Evolutionary conservation across 2,329 filamentous ascomycete species (phyloP).

Genomic region (Aspergillus felis): DNA sequence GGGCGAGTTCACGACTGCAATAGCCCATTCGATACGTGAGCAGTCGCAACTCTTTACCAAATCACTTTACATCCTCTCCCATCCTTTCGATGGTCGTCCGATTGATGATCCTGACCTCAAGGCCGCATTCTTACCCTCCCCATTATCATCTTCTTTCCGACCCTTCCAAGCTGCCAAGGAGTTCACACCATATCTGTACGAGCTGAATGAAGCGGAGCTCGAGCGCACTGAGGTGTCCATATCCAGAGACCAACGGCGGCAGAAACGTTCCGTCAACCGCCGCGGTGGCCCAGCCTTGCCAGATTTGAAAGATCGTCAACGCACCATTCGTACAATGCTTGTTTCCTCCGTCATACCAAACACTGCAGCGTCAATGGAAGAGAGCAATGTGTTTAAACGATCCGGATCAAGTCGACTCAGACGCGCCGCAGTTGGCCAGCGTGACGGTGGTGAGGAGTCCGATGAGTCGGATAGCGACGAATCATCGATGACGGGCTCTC

Average conservation of each 20-base stretch:
- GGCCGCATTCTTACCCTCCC: slow-evolving; percentile 79
- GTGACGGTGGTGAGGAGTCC: slow-evolving; percentile 66
- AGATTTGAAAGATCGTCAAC: slow-evolving; percentile 92
- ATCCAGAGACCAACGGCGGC: slow-evolving; percentile 85
- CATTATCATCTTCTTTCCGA: slow-evolving; percentile 76
- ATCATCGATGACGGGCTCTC: slow-evolving; percentile 73
- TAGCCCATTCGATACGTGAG: slow-evolving; percentile 95
- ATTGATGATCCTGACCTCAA: slow-evolving; percentile 89
- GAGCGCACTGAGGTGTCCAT: slow-evolving; percentile 90
- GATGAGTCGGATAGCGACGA: slow-evolving; percentile 93
- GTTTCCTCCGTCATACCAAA: slow-evolving; percentile 92
- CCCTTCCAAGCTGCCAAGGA: slow-evolving; percentile 92
- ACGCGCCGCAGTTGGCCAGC: slow-evolving; percentile 54
- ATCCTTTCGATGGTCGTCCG: slow-evolving; percentile 90
- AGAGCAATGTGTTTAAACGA: slow-evolving; percentile 82
- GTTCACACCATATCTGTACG: slow-evolving; percentile 88
- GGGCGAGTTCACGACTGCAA: slow-evolving; percentile 94
- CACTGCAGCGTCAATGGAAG: slow-evolving; percentile 72
- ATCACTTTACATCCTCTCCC: slow-evolving; percentile 86
- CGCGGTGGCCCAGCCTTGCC: slow-evolving; percentile 87
- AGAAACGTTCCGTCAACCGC: slow-evolving; percentile 92
- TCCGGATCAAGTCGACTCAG: slow-evolving; percentile 60
- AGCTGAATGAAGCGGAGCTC: slow-evolving; percentile 84
- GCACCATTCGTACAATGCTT: slow-evolving; percentile 86
- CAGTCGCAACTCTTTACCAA: slow-evolving; percentile 92